Base-by-base conservation (phyloP, 2,329 filamentous ascomycete species). In the Botrytis fabae region DNA sequence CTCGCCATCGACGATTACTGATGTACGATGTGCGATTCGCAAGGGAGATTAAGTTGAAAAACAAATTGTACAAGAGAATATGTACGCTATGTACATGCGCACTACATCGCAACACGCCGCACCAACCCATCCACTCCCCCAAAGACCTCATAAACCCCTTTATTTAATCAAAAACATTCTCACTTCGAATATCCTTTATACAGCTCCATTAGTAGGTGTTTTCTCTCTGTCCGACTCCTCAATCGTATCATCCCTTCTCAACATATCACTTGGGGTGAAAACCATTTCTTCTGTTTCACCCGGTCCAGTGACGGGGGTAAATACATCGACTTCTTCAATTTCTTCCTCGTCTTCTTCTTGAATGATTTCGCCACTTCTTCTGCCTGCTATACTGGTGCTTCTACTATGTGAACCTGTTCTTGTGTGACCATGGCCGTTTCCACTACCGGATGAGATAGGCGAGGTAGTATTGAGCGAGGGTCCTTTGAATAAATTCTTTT, bases 401-500 rank as follows among this genome's bases (percentile, higher is more conserved):
- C 87, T 85, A 74, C 82, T 86, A 72, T 86, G 83, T 44, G 80
- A 80, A 0, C 79, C 82, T 20, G 80, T 73, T 74, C 79, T 76
- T 54, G 73, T 73, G n/a, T 59, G 46, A n/a, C 74, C 77, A 59
- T 82, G 46, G 25, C 74, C 77, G 62, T 82, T 77, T 66, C 81
- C 77, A 42, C 82, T 78, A 61, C 73, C 73, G 10, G 72, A 71
- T 46, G 74, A 44, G 16, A 48, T 72, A 16, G 77, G 74, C 1
- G 75, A 77, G 25, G 74, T 75, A 9, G 79, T 84, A 76, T 88
- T 87, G 44, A 92, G 83, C 82, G 90, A 90, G 0, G 93, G 93
- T 0, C 93, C 93, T 80, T 95, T 95, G 84, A 97, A 96, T 2
- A 95, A 82, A 72, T 90, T 93, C 73, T 92, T 88, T 83, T 95